These are phyloP conservation scores for Penicillium soppii DNA, from an alignment of 495 filamentous ascomycete genomes.

Conservation along the genomic window DNA sequence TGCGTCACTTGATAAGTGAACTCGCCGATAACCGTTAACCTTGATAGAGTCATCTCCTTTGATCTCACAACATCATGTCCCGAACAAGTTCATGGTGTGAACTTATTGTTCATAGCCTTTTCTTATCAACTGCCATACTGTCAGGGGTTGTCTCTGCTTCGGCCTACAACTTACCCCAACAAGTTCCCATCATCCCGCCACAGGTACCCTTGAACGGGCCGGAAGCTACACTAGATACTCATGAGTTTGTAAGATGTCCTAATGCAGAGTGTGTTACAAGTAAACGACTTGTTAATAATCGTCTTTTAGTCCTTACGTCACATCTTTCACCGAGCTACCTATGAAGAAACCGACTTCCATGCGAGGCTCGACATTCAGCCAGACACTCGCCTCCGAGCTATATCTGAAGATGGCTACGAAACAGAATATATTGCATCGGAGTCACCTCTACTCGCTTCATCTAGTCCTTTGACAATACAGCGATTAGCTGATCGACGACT, in stretches of 20 bases:
- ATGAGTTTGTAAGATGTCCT: slow-evolving; percentile 40
- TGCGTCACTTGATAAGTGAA: slow-evolving; percentile 31
- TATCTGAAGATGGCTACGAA: slow-evolving; percentile 61
- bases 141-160: slow-evolving; percentile 24
- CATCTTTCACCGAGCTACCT: slow-evolving; percentile 84
- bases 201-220: slow-evolving; percentile 27
- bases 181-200: slow-evolving; percentile 34
- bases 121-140: slow-evolving; percentile 26
- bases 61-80: slow-evolving; percentile 15
- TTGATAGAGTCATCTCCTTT: slow-evolving; percentile 16
- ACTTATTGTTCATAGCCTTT: slow-evolving; percentile 14
- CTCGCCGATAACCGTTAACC: slow-evolving; percentile 8
- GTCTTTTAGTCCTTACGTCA: slow-evolving; percentile 72
- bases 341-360: slow-evolving; percentile 70
- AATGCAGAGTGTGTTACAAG: background rate
- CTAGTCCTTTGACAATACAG: slow-evolving; percentile 65
- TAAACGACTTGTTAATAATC: slow-evolving; percentile 7
- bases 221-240: slow-evolving; percentile 18
- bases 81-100: slow-evolving; percentile 13
- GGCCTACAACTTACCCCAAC: slow-evolving; percentile 14
- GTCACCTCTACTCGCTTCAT: slow-evolving; percentile 51
- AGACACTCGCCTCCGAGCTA: slow-evolving; percentile 60
- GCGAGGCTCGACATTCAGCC: slow-evolving; percentile 68
- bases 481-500: slow-evolving; percentile 77
- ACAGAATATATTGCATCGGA: slow-evolving; percentile 33